Conservation (phyloP, 176 grass and related monocot genomes). For the Oryza rufipogon region DNA sequence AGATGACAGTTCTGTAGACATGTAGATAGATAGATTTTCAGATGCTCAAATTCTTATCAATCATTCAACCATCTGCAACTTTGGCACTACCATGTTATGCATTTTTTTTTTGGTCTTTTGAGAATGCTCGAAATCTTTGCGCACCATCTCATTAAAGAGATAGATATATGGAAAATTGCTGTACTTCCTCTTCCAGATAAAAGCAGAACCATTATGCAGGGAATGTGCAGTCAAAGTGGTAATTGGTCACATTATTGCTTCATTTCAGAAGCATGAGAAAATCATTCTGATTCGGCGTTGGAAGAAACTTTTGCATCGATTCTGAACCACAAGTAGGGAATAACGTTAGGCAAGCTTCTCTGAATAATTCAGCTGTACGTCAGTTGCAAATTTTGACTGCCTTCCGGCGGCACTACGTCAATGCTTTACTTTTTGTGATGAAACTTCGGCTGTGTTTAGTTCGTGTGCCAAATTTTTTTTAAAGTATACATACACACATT, state of each 20-base stretch:
- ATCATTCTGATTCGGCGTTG: not conserved
- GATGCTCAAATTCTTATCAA: not conserved
- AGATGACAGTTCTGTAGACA: not conserved
- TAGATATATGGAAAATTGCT: not conserved
- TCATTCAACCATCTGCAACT: not conserved
- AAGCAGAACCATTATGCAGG: not conserved
- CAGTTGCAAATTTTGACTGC: conserved; percentile 11
- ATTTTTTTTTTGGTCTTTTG: not conserved
- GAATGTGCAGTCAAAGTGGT: not conserved
- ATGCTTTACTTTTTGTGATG: not conserved
- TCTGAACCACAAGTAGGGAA: not conserved
- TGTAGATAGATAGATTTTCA: not conserved
- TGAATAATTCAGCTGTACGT: conserved; percentile 12
- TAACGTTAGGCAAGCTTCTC: not conserved
- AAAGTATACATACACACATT: no score
- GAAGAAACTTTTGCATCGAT: not conserved
- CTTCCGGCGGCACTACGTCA: not conserved
- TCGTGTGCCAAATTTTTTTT: no score
- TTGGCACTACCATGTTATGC: not conserved
- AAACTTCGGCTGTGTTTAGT: not conserved
- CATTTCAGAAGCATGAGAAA: not conserved
- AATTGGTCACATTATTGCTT: not conserved
- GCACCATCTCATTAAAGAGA: not conserved
- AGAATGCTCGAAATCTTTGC: not conserved
- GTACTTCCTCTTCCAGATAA: not conserved